These are phyloP conservation scores for Cryptococcus floricola DNA, from an alignment of 1,284 basidiomycete genomes.

Conservation along the genomic window DNA sequence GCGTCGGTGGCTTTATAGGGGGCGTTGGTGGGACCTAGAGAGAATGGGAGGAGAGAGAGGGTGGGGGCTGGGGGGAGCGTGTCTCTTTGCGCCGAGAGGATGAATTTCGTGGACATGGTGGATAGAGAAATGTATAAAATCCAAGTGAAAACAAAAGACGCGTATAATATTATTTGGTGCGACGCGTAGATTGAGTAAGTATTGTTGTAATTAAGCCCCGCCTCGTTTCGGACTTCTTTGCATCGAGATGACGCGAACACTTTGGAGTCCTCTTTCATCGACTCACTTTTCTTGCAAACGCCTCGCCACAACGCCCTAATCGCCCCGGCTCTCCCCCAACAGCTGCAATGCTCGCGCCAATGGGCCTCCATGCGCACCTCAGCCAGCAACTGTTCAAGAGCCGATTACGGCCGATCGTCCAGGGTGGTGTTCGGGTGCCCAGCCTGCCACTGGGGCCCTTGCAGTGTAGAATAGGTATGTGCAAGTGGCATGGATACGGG, in stretches of 20 bases:
- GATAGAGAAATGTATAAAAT: too few species aligned
- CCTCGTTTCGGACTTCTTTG: too few species aligned
- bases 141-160: too few species aligned
- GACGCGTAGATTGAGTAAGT: too few species aligned
- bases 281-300: too few species aligned
- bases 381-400: not conserved
- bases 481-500: not conserved
- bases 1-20: conserved; percentile 19
- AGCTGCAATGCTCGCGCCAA: too few species aligned
- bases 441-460: not conserved
- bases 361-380: not conserved
- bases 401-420: not conserved
- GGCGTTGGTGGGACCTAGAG: conserved; percentile 24
- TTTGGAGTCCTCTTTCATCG: too few species aligned
- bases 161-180: too few species aligned
- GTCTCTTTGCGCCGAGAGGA: conserved; percentile 5
- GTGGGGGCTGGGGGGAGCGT: conserved; percentile 15
- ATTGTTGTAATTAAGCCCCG: too few species aligned
- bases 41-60: conserved; percentile 43
- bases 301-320: too few species aligned
- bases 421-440: not conserved
- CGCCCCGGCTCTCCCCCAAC: too few species aligned
- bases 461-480: not conserved
- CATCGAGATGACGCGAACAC: too few species aligned
- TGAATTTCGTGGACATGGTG: conserved; percentile 6